Conservation (phyloP, 176 grass and related monocot genomes). For the Aegilops speltoides region DNA sequence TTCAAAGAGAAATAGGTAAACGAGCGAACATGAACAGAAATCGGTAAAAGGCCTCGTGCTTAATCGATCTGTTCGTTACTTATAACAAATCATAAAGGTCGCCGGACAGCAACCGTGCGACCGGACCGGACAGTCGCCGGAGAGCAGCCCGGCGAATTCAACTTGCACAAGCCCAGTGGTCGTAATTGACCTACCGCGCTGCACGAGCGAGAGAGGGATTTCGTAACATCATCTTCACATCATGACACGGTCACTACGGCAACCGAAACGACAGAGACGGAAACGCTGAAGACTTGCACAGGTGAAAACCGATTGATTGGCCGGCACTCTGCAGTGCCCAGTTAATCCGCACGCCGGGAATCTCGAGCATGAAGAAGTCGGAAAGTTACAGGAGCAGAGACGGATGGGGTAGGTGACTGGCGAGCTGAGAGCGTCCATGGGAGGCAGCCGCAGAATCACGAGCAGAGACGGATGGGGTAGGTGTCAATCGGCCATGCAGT, state of each 20-base stretch:
- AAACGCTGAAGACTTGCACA: background rate
- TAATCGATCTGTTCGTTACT: background rate
- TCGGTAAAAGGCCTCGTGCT: background rate
- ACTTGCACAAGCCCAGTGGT: background rate
- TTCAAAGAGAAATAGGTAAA: background rate
- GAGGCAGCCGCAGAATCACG: background rate
- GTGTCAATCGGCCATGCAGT: background rate
- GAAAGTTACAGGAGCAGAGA: conserved; percentile 30
- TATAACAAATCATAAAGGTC: background rate
- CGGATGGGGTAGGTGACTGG: background rate
- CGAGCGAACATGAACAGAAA: background rate
- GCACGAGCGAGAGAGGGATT: background rate
- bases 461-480: conserved; percentile 8
- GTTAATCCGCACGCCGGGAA: background rate
- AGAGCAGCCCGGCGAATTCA: conserved; percentile 10
- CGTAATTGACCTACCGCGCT: background rate
- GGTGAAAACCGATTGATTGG: background rate
- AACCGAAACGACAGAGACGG: background rate
- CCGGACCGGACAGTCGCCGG: conserved; percentile 18
- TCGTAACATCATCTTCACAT: conserved; percentile 22
- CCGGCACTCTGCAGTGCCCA: background rate
- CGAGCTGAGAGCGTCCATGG: background rate
- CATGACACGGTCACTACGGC: conserved; percentile 13
- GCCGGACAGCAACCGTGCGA: conserved; percentile 12
- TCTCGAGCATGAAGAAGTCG: conserved; percentile 15